Evolutionary conservation across 2,329 filamentous ascomycete genomes (phyloP), one percentile per base, ranked within the genome.

Genomic region (Neospermospora avenae): DNA sequence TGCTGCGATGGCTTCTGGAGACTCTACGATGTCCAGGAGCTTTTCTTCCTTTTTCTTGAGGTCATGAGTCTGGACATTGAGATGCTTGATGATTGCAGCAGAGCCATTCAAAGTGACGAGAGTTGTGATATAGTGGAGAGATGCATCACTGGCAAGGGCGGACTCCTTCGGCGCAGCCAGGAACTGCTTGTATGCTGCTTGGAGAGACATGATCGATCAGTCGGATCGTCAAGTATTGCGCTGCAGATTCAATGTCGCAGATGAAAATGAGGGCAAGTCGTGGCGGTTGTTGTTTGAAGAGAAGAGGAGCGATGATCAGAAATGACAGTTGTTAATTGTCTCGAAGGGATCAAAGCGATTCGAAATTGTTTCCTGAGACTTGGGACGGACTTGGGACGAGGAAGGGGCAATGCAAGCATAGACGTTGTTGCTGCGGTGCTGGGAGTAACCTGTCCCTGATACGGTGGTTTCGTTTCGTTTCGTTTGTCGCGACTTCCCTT

Each of bases 91-190:
- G 74, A 99, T 91, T 49, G 90, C 84, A 55, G 86, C 81, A 49
- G 88, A 76, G 67, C 90, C 86, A 63, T 82, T 80, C 72, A 96
- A 80, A 65, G 84, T 84, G 35, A 87, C 91, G 13, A 92, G 88
- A 7, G 93, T 96, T 58, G 93, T 91, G 74, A 98, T 88, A 79
- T 98, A 99, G 80, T 93, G 86, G 68, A 93, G 78, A 46, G 88
- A 84, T 60, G 88, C 87, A 74, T 87, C 81, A 57, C 82, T 77
- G 37, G 86, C 81, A 70, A 93, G 78, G 59, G 83, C 77, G 58
- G 84, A 82, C 58, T 85, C 77, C 75, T 78, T 86, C 64, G 88
- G 88, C 64, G 84, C 79, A 71, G 83, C 80, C 58, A 93, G 80
- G 74, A 92, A 93, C 77, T 84, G 83, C 79, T 86, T 83, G 78